Conservation (phyloP, 768 basidiomycete genomes). For the Termitomyces sp. region DNA sequence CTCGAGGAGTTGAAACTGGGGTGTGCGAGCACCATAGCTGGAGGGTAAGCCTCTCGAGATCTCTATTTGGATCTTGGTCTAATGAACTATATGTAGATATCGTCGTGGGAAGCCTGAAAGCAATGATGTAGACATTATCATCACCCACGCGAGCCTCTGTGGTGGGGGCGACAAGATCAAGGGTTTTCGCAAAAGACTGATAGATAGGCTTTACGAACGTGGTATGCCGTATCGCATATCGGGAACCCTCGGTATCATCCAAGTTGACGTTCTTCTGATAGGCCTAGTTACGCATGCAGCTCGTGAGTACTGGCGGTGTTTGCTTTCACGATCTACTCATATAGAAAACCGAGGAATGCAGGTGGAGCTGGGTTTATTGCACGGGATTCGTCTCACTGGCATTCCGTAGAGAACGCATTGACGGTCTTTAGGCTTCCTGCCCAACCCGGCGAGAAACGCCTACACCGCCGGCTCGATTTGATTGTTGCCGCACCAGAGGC, state of each 20-base stretch:
- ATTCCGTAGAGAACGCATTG: slow-evolving; percentile 81
- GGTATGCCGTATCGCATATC: slow-evolving; percentile 35
- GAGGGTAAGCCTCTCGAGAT: slow-evolving; percentile 55
- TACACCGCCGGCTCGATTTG: slow-evolving; percentile 75
- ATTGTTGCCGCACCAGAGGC: slow-evolving; percentile 74
- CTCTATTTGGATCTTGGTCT: background rate
- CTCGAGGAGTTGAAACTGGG: slow-evolving; percentile 60
- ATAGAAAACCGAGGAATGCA: slow-evolving; percentile 18
- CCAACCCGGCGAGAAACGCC: slow-evolving; percentile 25
- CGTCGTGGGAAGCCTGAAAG: slow-evolving; percentile 78
- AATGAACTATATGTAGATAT: slow-evolving; percentile 48
- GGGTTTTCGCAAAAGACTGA: slow-evolving; percentile 58
- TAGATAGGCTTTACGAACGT: slow-evolving; percentile 50
- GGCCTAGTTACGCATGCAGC: slow-evolving; percentile 82
- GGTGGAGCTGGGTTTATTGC: slow-evolving; percentile 60
- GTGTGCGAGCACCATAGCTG: slow-evolving; percentile 72
- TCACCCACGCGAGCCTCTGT: slow-evolving; percentile 60
- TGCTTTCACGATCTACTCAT: background rate
- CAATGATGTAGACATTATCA: slow-evolving; percentile 88
- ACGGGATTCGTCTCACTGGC: slow-evolving; percentile 61
- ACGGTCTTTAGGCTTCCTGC: slow-evolving; percentile 71
- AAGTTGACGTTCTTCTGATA: slow-evolving; percentile 19
- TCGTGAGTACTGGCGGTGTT: slow-evolving; percentile 59
- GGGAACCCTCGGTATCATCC: background rate
- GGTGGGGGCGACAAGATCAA: slow-evolving; percentile 46